A percentile compares a stretch with the other conserved stretches of the same genome.
phyloP scores from a whole-genome alignment of 2,329 filamentous ascomycete species.

The Ceratocystis harringtonii region DNA sequence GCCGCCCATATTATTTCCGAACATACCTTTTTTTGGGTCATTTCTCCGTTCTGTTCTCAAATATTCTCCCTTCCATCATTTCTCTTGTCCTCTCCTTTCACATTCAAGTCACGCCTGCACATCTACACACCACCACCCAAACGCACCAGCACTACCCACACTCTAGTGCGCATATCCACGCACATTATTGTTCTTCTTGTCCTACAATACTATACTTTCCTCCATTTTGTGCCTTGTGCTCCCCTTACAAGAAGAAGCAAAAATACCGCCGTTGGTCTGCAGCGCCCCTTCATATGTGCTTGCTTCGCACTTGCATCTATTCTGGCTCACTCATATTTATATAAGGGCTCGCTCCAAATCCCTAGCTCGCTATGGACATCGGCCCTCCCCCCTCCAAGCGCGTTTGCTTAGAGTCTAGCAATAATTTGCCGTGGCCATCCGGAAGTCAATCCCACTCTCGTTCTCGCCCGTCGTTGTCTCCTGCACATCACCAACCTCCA shows the following conservation, averaged over 20 bases:
- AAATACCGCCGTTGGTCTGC: background rate
- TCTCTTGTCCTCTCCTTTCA: background rate
- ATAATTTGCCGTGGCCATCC: slow-evolving; percentile 5
- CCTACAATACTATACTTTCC: background rate
- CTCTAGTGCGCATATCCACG: background rate
- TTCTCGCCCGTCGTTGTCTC: slow-evolving; percentile 26
- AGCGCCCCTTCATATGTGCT: background rate
- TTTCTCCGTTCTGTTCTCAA: background rate
- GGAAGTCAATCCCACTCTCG: background rate
- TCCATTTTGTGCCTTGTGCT: background rate
- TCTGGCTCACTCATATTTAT: slow-evolving; percentile 15
- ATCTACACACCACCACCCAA: background rate
- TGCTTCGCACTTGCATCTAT: background rate
- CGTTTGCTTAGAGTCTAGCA: background rate
- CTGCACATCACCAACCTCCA: slow-evolving; percentile 22
- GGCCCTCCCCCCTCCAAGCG: slow-evolving; percentile 6
- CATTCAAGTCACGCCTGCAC: background rate
- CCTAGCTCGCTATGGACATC: slow-evolving; percentile 10
- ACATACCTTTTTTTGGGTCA: background rate
- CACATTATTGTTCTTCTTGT: background rate
- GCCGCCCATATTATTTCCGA: too few species aligned
- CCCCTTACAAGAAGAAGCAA: background rate
- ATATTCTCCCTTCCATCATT: background rate
- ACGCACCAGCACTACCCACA: background rate
- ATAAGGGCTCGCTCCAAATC: slow-evolving; percentile 10